These are phyloP conservation scores for Erodium texanum DNA, from an alignment of 441 rosid species.

Conservation along the genomic window DNA sequence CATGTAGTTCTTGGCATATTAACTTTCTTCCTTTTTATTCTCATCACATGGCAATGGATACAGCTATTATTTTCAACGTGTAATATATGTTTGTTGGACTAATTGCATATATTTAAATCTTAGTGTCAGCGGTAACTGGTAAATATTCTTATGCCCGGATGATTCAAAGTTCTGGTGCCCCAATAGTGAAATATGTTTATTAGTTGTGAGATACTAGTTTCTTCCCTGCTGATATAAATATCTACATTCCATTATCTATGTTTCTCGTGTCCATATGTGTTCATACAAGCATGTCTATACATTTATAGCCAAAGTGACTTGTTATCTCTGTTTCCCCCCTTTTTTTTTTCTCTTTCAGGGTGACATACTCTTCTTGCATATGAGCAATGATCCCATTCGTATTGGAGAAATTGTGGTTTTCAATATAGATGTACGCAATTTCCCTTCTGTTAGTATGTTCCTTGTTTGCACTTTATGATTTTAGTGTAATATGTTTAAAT, in stretches of 20 bases:
- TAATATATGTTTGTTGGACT: too few relatives aligned
- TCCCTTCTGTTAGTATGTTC: not conserved
- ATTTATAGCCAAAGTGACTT: not conserved
- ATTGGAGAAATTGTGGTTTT: conserved; percentile 81
- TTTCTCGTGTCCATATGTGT: not conserved
- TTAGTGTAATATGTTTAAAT: not conserved
- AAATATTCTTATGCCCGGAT: too few relatives aligned
- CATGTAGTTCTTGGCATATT: not conserved
- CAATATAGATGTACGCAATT: conserved; percentile 43
- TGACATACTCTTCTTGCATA: conserved; percentile 65
- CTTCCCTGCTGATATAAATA: not conserved
- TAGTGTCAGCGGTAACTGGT: too few relatives aligned
- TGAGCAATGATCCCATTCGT: conserved; percentile 72
- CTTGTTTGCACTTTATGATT: too few relatives aligned
- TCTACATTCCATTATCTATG: not conserved
- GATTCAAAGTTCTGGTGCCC: too few relatives aligned
- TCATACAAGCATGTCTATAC: too few relatives aligned
- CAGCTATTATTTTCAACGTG: too few relatives aligned
- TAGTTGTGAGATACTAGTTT: too few relatives aligned
- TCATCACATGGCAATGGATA: too few relatives aligned
- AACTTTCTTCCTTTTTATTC: too few relatives aligned
- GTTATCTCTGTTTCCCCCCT: not conserved
- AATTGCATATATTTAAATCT: too few relatives aligned
- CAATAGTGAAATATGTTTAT: too few relatives aligned
- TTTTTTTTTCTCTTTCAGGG: conserved; percentile 52